Conservation (phyloP, 129 eudicot genomes). For the Saussurea involucrata region DNA sequence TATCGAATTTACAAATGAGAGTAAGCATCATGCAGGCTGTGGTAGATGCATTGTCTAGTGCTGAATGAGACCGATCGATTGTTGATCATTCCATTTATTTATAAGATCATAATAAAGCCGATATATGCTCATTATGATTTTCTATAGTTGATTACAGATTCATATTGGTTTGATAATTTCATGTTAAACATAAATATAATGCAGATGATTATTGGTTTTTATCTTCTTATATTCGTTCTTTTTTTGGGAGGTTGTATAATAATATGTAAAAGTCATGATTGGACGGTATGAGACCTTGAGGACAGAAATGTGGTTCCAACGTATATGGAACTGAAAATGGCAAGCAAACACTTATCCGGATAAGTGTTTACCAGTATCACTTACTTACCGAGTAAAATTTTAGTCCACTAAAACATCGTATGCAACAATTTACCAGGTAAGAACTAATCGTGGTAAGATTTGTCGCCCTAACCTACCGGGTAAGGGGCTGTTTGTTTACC, state of each 20-base stretch:
- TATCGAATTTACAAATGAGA: conserved; percentile 58
- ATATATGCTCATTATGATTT: conserved; percentile 16
- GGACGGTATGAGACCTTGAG: too few species aligned
- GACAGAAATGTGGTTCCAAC: too few species aligned
- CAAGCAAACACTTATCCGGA: too few species aligned
- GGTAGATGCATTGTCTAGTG: conserved; percentile 50
- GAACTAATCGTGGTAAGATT: too few species aligned
- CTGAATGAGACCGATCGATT: conserved; percentile 24
- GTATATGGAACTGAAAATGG: too few species aligned
- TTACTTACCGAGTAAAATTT: too few species aligned
- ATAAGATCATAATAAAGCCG: conserved; percentile 16
- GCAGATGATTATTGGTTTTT: not conserved
- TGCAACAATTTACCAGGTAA: too few species aligned
- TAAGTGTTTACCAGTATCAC: too few species aligned
- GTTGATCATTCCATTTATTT: not conserved
- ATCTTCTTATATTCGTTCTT: not conserved
- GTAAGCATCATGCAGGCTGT: conserved; percentile 76
- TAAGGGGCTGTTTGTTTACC: too few species aligned
- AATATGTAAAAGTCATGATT: too few species aligned
- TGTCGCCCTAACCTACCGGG: too few species aligned
- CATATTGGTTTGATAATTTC: conserved; percentile 20
- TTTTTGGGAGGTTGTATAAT: not conserved
- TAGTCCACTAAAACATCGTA: too few species aligned
- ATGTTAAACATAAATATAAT: not conserved
- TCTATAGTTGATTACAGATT: conserved; percentile 16